Evolutionary conservation across 495 filamentous ascomycete genomes (phyloP).

Genomic region (Monascus purpureus): DNA sequence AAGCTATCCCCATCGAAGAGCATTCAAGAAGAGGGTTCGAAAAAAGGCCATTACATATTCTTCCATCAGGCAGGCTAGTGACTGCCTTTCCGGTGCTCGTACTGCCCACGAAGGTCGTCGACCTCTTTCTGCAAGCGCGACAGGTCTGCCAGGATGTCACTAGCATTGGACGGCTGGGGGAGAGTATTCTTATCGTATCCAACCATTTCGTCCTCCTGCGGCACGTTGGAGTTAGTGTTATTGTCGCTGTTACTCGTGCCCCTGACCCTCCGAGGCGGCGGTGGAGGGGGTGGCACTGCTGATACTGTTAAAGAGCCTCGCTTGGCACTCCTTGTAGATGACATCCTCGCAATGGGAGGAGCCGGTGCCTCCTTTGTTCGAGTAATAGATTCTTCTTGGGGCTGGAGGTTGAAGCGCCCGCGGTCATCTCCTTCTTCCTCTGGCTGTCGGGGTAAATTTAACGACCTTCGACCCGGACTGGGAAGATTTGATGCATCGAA

Average conservation of each 20-base stretch:
- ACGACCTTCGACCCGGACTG: conserved; percentile 16
- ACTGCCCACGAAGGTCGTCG: conserved; percentile 50
- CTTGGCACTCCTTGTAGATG: conserved; percentile 5
- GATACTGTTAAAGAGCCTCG: conserved; percentile 8
- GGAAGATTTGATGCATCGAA: conserved; percentile 17
- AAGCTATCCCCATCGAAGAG: too few relatives aligned
- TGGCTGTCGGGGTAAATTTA: conserved; percentile 8
- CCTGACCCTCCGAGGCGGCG: conserved; percentile 44
- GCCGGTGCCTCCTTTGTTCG: too few relatives aligned
- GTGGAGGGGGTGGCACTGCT: conserved; percentile 38
- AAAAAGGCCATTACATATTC: too few relatives aligned
- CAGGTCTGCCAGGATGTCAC: conserved; percentile 53
- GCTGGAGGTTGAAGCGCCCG: too few relatives aligned
- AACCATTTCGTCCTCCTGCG: conserved; percentile 7
- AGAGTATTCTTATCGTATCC: conserved; percentile 10
- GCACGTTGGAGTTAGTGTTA: conserved; percentile 12
- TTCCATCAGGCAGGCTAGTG: conserved; percentile 1
- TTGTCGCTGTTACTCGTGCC: conserved; percentile 39
- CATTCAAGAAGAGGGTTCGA: too few relatives aligned
- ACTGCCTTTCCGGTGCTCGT: conserved; percentile 22
- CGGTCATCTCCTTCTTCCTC: conserved; percentile 2
- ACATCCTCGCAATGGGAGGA: too few relatives aligned
- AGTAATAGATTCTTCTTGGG: too few relatives aligned
- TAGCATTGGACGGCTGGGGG: conserved; percentile 23
- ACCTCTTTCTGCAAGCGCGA: conserved; percentile 57